phyloP scores from a whole-genome alignment of 768 basidiomycete species.

The Lentinula detonsa region DNA sequence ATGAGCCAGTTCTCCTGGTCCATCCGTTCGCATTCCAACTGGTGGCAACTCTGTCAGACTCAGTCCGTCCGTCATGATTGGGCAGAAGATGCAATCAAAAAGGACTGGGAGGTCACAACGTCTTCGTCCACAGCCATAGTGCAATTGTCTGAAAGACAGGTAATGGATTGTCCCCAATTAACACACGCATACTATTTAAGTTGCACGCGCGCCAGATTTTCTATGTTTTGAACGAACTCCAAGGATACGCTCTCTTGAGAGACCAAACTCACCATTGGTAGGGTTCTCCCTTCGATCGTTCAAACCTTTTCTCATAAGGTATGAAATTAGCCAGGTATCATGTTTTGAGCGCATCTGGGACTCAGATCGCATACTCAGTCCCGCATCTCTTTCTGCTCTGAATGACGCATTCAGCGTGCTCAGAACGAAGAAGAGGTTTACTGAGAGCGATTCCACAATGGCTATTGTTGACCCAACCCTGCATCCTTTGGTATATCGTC shows the following conservation, averaged over 20 bases:
- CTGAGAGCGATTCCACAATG: constrained; percentile 16
- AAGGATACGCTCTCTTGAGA: constrained; percentile 35
- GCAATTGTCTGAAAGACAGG: constrained; percentile 33
- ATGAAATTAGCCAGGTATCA: constrained; percentile 38
- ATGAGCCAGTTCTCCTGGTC: constrained; percentile 43
- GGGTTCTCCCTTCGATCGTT: not conserved
- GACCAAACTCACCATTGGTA: constrained; percentile 34
- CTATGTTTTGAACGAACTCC: constrained; percentile 45
- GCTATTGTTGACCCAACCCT: constrained; percentile 34
- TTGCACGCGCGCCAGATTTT: constrained; percentile 23
- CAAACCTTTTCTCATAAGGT: not conserved
- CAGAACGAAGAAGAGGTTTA: constrained; percentile 3
- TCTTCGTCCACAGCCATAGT: constrained; percentile 26
- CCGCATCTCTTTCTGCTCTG: constrained; percentile 10
- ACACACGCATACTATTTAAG: not conserved
- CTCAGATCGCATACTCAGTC: constrained; percentile 21
- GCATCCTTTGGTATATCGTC: constrained; percentile 33
- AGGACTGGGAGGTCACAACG: constrained; percentile 26
- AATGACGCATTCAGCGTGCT: constrained; percentile 18
- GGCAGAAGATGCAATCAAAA: constrained; percentile 20
- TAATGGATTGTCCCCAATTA: constrained; percentile 11
- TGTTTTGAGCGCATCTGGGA: constrained; percentile 55
- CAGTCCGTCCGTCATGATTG: constrained; percentile 22
- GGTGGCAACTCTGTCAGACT: constrained; percentile 31
- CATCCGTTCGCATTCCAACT: constrained; percentile 30